Evolutionary conservation across 1,284 basidiomycete genomes (phyloP).

Genomic region (Baeospora myosura): DNA sequence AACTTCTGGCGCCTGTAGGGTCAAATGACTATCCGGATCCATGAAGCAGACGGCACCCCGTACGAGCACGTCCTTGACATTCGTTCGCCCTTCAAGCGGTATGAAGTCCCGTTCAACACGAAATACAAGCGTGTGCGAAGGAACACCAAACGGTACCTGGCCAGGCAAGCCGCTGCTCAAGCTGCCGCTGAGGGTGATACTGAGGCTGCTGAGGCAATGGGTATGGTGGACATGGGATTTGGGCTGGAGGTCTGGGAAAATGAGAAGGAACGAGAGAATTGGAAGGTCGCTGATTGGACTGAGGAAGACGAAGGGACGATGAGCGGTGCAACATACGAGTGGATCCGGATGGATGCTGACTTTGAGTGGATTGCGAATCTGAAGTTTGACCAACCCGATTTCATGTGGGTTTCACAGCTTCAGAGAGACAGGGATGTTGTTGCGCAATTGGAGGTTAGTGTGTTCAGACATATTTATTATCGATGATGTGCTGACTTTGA

Average conservation of each 20-base stretch:
- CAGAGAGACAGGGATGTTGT: constrained; percentile 97
- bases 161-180: constrained; percentile 88
- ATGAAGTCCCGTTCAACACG: constrained; percentile 99
- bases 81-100: constrained; percentile 79
- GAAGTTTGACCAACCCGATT: constrained; percentile 92
- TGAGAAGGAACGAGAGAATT: constrained; percentile 83
- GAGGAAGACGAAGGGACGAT: constrained; percentile 93
- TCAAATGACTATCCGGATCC: constrained; percentile 97
- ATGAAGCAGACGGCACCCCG: constrained; percentile 97
- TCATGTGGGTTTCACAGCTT: constrained; percentile 98
- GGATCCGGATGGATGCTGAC: constrained; percentile 98
- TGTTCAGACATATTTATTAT: too few species aligned
- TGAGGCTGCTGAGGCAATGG: constrained; percentile 89
- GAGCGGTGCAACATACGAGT: constrained; percentile 95
- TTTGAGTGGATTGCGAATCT: constrained; percentile 96
- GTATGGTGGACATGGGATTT: constrained; percentile 92
- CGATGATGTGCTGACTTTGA: constrained; percentile 5
- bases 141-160: constrained; percentile 91
- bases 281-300: constrained; percentile 97
- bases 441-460: constrained; percentile 85
- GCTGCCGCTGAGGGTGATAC: constrained; percentile 86
- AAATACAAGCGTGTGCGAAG: constrained; percentile 97
- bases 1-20: constrained; percentile 62
- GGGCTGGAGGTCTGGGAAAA: constrained; percentile 97
- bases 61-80: constrained; percentile 98